These are phyloP conservation scores for Endothia cerciana DNA, from an alignment of 2,329 filamentous ascomycete genomes.

Conservation along the genomic window DNA sequence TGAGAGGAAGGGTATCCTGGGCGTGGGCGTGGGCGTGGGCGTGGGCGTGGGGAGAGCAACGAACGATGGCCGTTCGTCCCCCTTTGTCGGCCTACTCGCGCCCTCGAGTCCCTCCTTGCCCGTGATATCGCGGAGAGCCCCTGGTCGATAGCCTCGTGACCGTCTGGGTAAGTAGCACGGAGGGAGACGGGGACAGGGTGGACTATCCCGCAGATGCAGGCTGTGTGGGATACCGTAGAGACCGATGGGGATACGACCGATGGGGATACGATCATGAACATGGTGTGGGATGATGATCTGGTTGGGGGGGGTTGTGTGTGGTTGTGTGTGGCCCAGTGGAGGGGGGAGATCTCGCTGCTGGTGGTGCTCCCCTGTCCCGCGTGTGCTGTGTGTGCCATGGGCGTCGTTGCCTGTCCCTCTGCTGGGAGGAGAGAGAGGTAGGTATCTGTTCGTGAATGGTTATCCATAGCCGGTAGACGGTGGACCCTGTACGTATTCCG, in stretches of 20 bases:
- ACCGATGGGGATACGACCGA: neutral
- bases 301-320: neutral
- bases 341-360: neutral
- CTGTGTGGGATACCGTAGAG: neutral
- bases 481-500: neutral
- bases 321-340: neutral
- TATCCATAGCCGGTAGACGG: neutral
- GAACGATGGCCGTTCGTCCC: neutral
- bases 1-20: neutral
- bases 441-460: conserved; percentile 4
- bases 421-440: conserved; percentile 29
- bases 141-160: conserved; percentile 7
- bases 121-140: neutral
- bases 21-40: too few species aligned
- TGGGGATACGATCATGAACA: neutral
- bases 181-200: neutral
- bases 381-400: conserved; percentile 17
- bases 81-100: neutral
- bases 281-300: conserved; percentile 9
- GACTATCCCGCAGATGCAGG: conserved; percentile 2
- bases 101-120: too few species aligned
- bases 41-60: conserved; percentile 2
- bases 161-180: neutral
- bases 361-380: neutral
- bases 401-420: conserved; percentile 7